Evolutionary conservation across 2,329 filamentous ascomycete genomes (phyloP).

Genomic region (Ophiostoma ulmi): DNA sequence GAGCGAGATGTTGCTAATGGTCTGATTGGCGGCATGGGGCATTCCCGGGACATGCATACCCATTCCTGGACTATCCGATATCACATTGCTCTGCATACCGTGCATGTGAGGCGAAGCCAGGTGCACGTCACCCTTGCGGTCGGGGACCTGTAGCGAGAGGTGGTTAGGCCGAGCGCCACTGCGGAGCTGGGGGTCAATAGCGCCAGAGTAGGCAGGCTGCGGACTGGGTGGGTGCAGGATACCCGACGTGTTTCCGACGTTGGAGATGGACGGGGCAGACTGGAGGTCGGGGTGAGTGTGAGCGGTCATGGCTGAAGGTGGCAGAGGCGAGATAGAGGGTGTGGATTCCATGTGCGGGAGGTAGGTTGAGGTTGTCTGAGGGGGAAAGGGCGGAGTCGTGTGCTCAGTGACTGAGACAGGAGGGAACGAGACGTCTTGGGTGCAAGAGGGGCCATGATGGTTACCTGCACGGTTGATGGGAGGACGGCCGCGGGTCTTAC

Average conservation of each 20-base stretch:
- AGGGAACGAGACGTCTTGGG: conserved; percentile 57
- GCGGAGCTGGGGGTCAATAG: background rate
- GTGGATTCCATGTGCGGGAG: conserved; percentile 12
- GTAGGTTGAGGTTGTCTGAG: conserved; percentile 13
- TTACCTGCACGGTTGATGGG: conserved; percentile 56
- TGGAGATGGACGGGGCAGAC: background rate
- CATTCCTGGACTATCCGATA: conserved; percentile 23
- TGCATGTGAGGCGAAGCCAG: conserved; percentile 33
- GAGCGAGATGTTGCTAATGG: background rate
- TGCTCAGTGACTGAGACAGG: conserved; percentile 58
- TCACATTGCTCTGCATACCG: conserved; percentile 19
- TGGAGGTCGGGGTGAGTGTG: background rate
- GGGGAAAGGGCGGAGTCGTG: conserved; percentile 8
- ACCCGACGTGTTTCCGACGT: background rate
- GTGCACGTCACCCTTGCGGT: conserved; percentile 33
- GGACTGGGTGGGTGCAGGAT: background rate
- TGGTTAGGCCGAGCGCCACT: conserved; percentile 38
- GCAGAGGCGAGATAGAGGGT: conserved; percentile 8
- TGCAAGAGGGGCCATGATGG: background rate
- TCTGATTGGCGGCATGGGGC: background rate
- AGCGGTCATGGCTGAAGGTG: background rate
- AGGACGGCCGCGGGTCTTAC: conserved; percentile 73
- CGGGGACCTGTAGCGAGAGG: conserved; percentile 58
- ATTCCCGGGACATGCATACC: background rate
- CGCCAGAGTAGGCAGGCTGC: background rate